Conservation (phyloP, 805 yeast species). For the Metschnikowia reukaufii region DNA sequence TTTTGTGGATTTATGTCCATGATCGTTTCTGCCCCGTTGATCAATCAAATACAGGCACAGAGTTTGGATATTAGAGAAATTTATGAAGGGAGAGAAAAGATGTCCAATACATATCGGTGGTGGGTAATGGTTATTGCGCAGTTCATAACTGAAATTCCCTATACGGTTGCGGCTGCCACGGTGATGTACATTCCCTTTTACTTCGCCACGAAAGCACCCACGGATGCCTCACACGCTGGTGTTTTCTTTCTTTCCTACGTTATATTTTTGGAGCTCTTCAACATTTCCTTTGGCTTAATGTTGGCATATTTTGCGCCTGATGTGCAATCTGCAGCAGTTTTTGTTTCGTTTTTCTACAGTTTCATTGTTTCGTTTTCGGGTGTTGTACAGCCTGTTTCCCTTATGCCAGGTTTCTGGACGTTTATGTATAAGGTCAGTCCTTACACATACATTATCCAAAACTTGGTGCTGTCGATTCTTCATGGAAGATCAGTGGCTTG, state of each 20-base stretch:
- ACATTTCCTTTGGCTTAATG: conserved; percentile 46
- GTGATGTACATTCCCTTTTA: conserved; percentile 39
- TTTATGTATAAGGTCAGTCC: conserved; percentile 48
- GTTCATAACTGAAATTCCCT: conserved; percentile 60
- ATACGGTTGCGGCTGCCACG: conserved; percentile 33
- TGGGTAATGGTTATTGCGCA: conserved; percentile 54
- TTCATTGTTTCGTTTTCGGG: conserved; percentile 54
- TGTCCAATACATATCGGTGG: conserved; percentile 77
- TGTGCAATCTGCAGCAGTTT: conserved; percentile 63
- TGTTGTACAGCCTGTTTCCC: conserved; percentile 51
- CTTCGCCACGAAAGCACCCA: conserved; percentile 32
- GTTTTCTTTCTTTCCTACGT: conserved; percentile 48
- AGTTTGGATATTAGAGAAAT: conserved; percentile 59
- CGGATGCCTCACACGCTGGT: conserved; percentile 26
- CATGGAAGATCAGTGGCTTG: conserved; percentile 48
- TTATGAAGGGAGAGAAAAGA: conserved; percentile 68
- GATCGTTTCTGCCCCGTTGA: conserved; percentile 54
- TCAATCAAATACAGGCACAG: conserved; percentile 63
- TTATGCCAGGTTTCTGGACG: conserved; percentile 51
- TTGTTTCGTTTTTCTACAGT: conserved; percentile 55
- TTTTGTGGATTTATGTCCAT: conserved; percentile 54
- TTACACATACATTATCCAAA: conserved; percentile 54
- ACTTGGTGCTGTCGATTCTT: conserved; percentile 48
- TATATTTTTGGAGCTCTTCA: conserved; percentile 44
- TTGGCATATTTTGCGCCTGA: conserved; percentile 61